phyloP scores from a whole-genome alignment of 2,329 filamentous ascomycete species.

The Annulohypoxylon truncatum region DNA sequence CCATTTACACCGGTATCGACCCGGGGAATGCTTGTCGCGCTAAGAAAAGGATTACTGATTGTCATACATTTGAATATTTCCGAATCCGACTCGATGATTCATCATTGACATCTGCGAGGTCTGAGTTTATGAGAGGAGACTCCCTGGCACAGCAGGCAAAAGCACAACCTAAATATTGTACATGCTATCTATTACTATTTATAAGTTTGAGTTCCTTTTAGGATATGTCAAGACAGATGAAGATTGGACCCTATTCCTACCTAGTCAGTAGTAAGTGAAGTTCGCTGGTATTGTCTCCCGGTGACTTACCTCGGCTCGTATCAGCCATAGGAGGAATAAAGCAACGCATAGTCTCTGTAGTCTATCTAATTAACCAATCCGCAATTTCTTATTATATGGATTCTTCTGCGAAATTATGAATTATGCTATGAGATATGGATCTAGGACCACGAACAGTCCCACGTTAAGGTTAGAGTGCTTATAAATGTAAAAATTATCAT shows the following conservation, averaged over 20 bases:
- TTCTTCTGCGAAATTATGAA: neutral
- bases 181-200: neutral
- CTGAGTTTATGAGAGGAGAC: neutral
- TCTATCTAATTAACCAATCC: neutral
- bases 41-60: conserved; percentile 3
- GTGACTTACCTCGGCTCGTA: neutral
- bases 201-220: neutral
- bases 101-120: conserved; percentile 13
- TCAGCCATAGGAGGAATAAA: neutral
- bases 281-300: neutral
- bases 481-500: neutral
- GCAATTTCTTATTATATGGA: neutral
- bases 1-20: conserved; percentile 1
- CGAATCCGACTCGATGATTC: conserved; percentile 32
- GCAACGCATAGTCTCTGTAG: neutral
- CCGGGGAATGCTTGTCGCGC: conserved; percentile 8
- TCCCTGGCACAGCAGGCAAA: neutral
- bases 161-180: neutral
- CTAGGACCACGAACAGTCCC: neutral
- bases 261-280: neutral
- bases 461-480: neutral
- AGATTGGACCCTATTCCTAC: neutral
- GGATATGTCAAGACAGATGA: neutral
- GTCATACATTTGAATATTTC: neutral
- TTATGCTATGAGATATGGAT: neutral